Percentiles rank a stretch among this genome's conserved stretches.
These are phyloP conservation scores for Lipomyces yamanashiensis DNA, from an alignment of 805 yeast species.

Conservation along the genomic window DNA sequence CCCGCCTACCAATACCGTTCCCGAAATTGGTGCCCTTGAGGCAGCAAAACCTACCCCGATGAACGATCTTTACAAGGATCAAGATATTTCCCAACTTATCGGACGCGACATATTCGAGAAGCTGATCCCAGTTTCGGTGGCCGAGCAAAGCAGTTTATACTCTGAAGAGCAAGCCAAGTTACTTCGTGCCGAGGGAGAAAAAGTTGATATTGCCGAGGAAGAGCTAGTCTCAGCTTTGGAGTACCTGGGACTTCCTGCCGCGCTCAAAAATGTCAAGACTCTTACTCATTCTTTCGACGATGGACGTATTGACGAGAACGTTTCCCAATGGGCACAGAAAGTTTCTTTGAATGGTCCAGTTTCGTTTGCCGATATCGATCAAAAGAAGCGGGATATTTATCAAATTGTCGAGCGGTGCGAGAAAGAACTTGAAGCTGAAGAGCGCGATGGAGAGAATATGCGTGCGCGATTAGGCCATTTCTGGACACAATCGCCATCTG, in stretches of 20 bases:
- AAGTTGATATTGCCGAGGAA: conserved; percentile 75
- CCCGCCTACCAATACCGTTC: conserved; percentile 64
- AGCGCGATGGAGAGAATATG: conserved; percentile 45
- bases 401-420: conserved; percentile 43
- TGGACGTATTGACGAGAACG: conserved; percentile 26
- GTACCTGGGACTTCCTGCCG: conserved; percentile 73
- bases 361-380: conserved; percentile 29
- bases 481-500: conserved; percentile 50
- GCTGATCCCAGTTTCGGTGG: conserved; percentile 84
- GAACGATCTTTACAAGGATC: conserved; percentile 49
- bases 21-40: conserved; percentile 70
- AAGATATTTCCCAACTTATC: conserved; percentile 53
- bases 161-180: conserved; percentile 86
- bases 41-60: conserved; percentile 66
- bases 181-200: conserved; percentile 73
- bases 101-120: conserved; percentile 70
- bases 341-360: conserved; percentile 36
- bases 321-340: conserved; percentile 26
- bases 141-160: conserved; percentile 83
- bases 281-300: conserved; percentile 21
- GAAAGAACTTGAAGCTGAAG: conserved; percentile 44
- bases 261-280: conserved; percentile 59
- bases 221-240: conserved; percentile 81
- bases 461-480: conserved; percentile 46
- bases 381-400: conserved; percentile 31